These are phyloP conservation scores for Pyricularia grisea DNA, from an alignment of 2,329 filamentous ascomycete genomes.

Conservation along the genomic window DNA sequence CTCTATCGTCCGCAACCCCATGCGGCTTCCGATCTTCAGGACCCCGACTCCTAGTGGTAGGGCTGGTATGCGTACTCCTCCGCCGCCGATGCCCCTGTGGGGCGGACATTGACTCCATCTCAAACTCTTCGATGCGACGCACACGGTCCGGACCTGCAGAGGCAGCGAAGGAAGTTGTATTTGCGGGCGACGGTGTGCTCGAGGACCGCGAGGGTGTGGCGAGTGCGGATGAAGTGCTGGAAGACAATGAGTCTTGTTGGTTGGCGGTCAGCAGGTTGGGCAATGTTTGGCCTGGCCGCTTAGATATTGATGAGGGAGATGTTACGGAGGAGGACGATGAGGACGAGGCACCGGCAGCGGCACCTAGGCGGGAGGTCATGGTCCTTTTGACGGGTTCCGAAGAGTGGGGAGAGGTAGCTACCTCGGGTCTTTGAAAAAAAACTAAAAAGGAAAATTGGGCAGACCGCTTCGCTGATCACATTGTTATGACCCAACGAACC, in stretches of 20 bases:
- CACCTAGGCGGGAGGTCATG: not conserved
- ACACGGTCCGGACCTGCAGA: slow-evolving; percentile 3
- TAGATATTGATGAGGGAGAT: not conserved
- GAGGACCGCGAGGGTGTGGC: slow-evolving; percentile 3
- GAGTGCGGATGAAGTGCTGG: not conserved
- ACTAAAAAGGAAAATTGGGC: not conserved
- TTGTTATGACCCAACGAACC: not conserved
- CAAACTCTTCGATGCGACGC: slow-evolving; percentile 22
- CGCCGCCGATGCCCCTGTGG: slow-evolving; percentile 43
- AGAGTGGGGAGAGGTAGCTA: not conserved
- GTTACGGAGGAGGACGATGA: not conserved
- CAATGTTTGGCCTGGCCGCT: not conserved
- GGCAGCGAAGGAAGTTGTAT: not conserved
- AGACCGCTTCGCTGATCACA: not conserved
- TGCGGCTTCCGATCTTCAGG: slow-evolving; percentile 20
- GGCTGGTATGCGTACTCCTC: slow-evolving; percentile 43
- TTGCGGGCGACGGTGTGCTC: not conserved
- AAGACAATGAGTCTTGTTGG: not conserved
- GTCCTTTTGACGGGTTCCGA: not conserved
- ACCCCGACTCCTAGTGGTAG: slow-evolving; percentile 18
- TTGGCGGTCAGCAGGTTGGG: not conserved
- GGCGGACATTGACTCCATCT: slow-evolving; percentile 41
- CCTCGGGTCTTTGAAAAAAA: not conserved
- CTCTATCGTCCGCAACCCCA: slow-evolving; percentile 32
- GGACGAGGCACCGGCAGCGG: slow-evolving; percentile 5